Conservation (phyloP, 139 green algal species). For the Tetraselmis striata region DNA sequence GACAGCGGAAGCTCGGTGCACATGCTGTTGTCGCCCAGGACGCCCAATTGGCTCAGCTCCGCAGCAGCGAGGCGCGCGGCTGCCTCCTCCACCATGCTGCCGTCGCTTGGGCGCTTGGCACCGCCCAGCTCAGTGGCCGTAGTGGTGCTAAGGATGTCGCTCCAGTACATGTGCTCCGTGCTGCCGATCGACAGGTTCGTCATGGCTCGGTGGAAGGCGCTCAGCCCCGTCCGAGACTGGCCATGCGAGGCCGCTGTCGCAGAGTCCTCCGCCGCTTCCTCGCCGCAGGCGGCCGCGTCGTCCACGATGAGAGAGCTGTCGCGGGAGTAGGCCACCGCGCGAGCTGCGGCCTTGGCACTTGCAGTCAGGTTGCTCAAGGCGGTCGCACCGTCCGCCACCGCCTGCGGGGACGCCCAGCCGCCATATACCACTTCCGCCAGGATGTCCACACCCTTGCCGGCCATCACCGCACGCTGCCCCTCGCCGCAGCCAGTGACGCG, state of each 20-base stretch:
- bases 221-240: too few species aligned
- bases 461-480: background rate
- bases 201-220: background rate
- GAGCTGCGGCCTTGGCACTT: background rate
- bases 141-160: background rate
- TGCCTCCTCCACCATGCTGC: background rate
- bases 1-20: background rate
- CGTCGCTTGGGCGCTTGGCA: background rate
- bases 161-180: background rate
- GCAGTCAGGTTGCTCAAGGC: background rate
- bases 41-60: background rate
- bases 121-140: background rate
- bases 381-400: background rate
- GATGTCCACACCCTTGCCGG: background rate
- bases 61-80: background rate
- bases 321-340: background rate
- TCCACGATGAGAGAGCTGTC: background rate
- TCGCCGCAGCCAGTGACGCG: background rate
- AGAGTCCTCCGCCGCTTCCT: too few species aligned
- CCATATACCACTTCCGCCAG: background rate
- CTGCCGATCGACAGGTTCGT: background rate
- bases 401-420: background rate
- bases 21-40: background rate
- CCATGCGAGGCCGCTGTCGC: too few species aligned
- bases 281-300: background rate